Base-by-base conservation (phyloP, 139 green algal species). In the Penium margaritaceum region DNA sequence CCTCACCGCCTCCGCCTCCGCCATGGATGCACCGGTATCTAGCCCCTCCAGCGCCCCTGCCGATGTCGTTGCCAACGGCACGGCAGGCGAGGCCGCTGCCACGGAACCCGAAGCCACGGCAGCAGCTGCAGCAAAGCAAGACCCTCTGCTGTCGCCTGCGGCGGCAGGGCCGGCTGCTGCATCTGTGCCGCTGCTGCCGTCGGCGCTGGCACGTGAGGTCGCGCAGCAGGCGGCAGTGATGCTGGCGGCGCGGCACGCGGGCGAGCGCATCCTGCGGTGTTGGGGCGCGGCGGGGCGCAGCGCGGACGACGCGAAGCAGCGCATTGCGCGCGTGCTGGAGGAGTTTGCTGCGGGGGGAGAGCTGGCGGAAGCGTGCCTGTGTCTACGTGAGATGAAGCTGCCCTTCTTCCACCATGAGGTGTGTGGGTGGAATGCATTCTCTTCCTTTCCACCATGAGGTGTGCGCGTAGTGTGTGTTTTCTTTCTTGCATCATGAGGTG, bases 321-420 rank as follows among this genome's bases (percentile, higher is more conserved):
- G 72, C 27, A 75, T 84, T 4, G 76, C 72, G 2, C 86, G 91
- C 70, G 81, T 87, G 0, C 65, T 98, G 15, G 63, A 82, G 7
- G 92, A 98, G 84, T 97, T 92, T 84, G 90, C 93, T 46, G 84
- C 86, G 43, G 89, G 83, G 0, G 82, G 74, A 51, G 91, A 86
- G 54, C 29, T 80, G 12, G 47, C 27, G 9, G 78, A 84, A 33
- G 78, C 78, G n/a, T 84, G 78, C 74, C 51, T 63, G 33, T 85
- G 77, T 77, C 62, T 84, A 5, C 69, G 75, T 32, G 67, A 85
- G 34, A 33, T 84, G 4, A 43, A 67, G 24, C 19, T 67, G 46
- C 75, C 78, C 46, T 84, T 84, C 67, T 84, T 84, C 76, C 65
- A 85, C 77, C 78, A 84, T 55, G 78, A 84, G 78, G 74, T 81